Percentiles rank a stretch among this genome's conserved stretches.
Conservation (phyloP, 148 eudicot species). For the Pouteria glomerata region DNA sequence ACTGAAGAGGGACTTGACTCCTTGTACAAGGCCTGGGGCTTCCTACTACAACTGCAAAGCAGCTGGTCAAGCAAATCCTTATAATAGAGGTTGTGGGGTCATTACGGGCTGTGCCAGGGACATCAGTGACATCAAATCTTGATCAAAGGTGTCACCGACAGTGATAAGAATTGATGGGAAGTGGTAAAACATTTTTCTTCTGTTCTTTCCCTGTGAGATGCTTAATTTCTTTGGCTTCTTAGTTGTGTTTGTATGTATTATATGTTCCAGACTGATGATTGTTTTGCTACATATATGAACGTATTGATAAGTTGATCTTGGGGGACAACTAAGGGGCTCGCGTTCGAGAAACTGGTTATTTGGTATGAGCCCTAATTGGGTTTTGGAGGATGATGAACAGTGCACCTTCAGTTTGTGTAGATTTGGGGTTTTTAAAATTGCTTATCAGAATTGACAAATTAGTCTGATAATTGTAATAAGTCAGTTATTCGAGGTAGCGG, state of each 20-base stretch:
- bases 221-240: not conserved
- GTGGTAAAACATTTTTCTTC: not conserved
- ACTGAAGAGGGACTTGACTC: slow-evolving; percentile 68
- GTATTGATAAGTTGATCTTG: not conserved
- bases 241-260: slow-evolving; percentile 1
- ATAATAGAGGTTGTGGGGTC: slow-evolving; percentile 75
- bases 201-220: not conserved
- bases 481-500: not conserved
- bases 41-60: slow-evolving; percentile 80
- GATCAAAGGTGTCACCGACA: not conserved
- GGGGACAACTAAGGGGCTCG: not conserved
- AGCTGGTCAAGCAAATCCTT: slow-evolving; percentile 54
- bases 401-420: too few species aligned
- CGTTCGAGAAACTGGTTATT: not conserved
- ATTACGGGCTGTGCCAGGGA: slow-evolving; percentile 81
- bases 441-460: not conserved
- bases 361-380: slow-evolving; percentile 1
- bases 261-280: not conserved
- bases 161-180: not conserved
- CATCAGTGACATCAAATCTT: slow-evolving; percentile 22
- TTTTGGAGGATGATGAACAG: not conserved
- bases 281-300: not conserved
- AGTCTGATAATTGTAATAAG: not conserved
- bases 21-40: slow-evolving; percentile 77
- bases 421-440: too few species aligned